Conservation (phyloP, 2,329 filamentous ascomycete species). For the Pseudopithomyces maydicus region DNA sequence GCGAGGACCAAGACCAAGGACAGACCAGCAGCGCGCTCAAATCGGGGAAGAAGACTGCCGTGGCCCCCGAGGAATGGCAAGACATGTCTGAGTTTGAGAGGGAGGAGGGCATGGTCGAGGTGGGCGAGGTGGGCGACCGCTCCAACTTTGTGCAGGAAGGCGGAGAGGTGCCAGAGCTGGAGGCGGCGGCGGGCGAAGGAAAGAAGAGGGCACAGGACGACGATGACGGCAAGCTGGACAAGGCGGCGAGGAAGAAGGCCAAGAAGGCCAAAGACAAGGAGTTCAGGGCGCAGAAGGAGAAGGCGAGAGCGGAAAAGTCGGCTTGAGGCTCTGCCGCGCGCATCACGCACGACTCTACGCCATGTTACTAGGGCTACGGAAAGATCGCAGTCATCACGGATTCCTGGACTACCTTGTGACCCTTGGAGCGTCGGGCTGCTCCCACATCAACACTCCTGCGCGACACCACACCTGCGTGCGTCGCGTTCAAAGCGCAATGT, state of each 20-base stretch:
- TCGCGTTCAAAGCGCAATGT: not conserved
- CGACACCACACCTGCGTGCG: not conserved
- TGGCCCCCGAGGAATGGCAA: slow-evolving; percentile 37
- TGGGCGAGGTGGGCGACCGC: slow-evolving; percentile 48
- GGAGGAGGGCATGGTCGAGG: slow-evolving; percentile 45
- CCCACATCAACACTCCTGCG: not conserved
- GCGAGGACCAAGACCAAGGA: slow-evolving; percentile 13
- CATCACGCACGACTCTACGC: not conserved
- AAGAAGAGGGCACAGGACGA: slow-evolving; percentile 37
- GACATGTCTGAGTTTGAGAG: slow-evolving; percentile 52
- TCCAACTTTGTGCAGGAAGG: slow-evolving; percentile 35
- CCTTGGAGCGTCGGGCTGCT: not conserved
- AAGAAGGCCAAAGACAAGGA: slow-evolving; percentile 61
- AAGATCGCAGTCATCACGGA: too few relatives aligned
- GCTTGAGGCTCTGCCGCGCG: slow-evolving; percentile 9
- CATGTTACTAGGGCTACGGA: too few relatives aligned
- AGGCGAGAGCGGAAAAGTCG: slow-evolving; percentile 31
- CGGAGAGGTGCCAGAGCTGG: slow-evolving; percentile 33
- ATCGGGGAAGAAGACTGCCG: not conserved
- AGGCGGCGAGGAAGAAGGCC: slow-evolving; percentile 58
- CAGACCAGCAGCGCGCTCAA: not conserved
- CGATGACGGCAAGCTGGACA: slow-evolving; percentile 46
- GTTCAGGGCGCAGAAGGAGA: slow-evolving; percentile 45
- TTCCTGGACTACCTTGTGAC: not conserved
- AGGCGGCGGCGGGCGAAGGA: slow-evolving; percentile 26